These are phyloP conservation scores for Globisporangium nunn DNA, from an alignment of 352 stramenopile genomes.

Conservation along the genomic window DNA sequence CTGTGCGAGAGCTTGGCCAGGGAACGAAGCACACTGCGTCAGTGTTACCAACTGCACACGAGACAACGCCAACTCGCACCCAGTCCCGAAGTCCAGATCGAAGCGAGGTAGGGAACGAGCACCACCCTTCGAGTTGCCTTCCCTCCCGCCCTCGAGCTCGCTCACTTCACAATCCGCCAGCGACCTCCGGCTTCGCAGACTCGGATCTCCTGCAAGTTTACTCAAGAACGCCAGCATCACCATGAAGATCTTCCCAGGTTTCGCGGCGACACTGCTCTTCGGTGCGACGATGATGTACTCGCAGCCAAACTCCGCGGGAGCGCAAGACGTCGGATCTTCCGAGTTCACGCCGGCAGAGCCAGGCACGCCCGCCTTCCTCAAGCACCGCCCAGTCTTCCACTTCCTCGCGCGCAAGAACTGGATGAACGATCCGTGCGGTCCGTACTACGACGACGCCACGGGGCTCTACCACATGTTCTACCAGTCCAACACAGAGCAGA, in stretches of 20 bases:
- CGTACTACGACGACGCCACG: conserved; percentile 58
- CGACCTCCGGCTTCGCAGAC: neutral
- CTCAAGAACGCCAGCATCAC: neutral
- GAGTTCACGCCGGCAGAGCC: conserved; percentile 19
- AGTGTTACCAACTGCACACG: neutral
- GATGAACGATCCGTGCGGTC: conserved; percentile 81
- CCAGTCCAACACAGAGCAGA: conserved; percentile 57
- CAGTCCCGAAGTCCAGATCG: too few relatives aligned
- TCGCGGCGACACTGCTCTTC: conserved; percentile 1
- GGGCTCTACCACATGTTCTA: conserved; percentile 78
- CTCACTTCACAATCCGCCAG: neutral
- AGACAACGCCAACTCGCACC: neutral
- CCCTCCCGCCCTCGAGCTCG: too few relatives aligned
- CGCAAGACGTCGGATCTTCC: conserved; percentile 14
- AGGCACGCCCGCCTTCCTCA: conserved; percentile 34
- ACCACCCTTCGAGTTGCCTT: too few relatives aligned
- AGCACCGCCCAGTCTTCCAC: conserved; percentile 58
- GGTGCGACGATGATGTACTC: neutral
- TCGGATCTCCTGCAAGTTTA: neutral
- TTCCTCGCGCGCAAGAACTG: conserved; percentile 60
- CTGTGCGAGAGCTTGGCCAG: neutral
- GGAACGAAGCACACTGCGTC: neutral
- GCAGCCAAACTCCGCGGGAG: neutral
- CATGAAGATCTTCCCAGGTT: neutral
- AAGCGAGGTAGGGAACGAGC: too few relatives aligned